Conservation (phyloP, 2,329 filamentous ascomycete species). For the Leptographium lundbergii region DNA sequence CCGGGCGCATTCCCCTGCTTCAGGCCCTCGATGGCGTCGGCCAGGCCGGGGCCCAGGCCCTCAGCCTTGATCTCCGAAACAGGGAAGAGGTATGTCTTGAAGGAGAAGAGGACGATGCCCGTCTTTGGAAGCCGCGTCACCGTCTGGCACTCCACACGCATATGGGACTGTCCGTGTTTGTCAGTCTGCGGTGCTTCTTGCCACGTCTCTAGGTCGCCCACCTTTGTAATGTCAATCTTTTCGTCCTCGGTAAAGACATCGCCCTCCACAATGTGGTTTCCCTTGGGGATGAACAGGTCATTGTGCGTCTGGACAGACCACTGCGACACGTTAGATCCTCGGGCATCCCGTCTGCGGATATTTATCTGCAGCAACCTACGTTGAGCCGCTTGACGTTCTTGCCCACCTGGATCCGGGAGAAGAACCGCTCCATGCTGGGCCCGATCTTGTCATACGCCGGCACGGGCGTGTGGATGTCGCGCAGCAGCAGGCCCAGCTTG, state of each 20-base stretch:
- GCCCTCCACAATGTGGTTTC: conserved; percentile 24
- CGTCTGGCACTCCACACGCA: conserved; percentile 39
- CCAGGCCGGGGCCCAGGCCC: conserved; percentile 31
- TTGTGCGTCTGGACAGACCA: conserved; percentile 35
- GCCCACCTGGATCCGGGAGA: conserved; percentile 32
- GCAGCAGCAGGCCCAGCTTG: conserved; percentile 35
- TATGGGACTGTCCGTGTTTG: conserved; percentile 17
- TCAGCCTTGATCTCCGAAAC: conserved; percentile 35
- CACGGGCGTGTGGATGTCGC: conserved; percentile 38
- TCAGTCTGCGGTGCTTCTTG: not conserved
- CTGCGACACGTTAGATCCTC: conserved; percentile 16
- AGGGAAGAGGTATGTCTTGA: conserved; percentile 42
- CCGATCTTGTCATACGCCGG: conserved; percentile 43
- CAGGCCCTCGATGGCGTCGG: conserved; percentile 40
- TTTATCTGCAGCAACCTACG: conserved; percentile 19
- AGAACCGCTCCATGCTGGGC: conserved; percentile 41
- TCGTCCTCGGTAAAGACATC: conserved; percentile 22
- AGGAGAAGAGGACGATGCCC: conserved; percentile 36
- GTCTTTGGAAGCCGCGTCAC: conserved; percentile 35
- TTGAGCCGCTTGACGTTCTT: conserved; percentile 38
- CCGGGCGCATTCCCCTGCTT: conserved; percentile 36
- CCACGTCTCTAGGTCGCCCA: conserved; percentile 7
- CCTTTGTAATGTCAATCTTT: conserved; percentile 25
- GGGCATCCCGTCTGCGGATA: too few relatives aligned
- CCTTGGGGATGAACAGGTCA: conserved; percentile 25